Base-by-base conservation (phyloP, 345 rosid species). In the Rhodamnia argentea region DNA sequence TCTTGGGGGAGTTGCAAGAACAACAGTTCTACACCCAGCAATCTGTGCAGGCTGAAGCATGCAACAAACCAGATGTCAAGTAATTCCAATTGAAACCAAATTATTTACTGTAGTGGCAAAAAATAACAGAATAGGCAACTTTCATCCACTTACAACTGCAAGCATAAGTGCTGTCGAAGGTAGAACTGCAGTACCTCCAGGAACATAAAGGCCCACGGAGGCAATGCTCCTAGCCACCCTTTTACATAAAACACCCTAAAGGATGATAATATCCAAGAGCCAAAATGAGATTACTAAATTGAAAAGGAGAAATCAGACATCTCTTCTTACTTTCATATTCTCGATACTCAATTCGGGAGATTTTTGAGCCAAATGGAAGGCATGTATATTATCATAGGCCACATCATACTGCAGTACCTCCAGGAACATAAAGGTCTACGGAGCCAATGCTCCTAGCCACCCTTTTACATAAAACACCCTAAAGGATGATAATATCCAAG, bases 131-230 rank as follows among this genome's bases (percentile, higher is more conserved):
- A 23, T 42, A 15, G 75, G 52, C 52, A 27, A 52, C 83, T 47
- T 59, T 60, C 4, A 74, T 84, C 51, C 53, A 92, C 96, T 91
- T 95, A 95, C 99, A 83, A 97, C 88, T 62, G 99, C 88, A 90
- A 97, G 98, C 99, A 97, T 96, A 84, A 97, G 87, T 83, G 99
- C 98, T 44, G 99, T 96, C 82, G 99, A 97, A 32, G 99, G 99
- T 86, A 97, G 91, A 89, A 96, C 98, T 82, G 98, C 96, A 78
- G 99, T 97, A 75, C 98, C 99, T 47, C 98, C 98, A 11, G 98
- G 97, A 23, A 97, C 99, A 91, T 96, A 95, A 88, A 96, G 99
- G 76, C 99, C 99, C 10, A 97, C 98, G 53, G 99, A 96, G 47
- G 92, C 92, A 90, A 97, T 95, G 91, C 96, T 91, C 89, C 98